phyloP scores from a whole-genome alignment of 2,329 filamentous ascomycete species.

The Pleomassaria siparia region DNA sequence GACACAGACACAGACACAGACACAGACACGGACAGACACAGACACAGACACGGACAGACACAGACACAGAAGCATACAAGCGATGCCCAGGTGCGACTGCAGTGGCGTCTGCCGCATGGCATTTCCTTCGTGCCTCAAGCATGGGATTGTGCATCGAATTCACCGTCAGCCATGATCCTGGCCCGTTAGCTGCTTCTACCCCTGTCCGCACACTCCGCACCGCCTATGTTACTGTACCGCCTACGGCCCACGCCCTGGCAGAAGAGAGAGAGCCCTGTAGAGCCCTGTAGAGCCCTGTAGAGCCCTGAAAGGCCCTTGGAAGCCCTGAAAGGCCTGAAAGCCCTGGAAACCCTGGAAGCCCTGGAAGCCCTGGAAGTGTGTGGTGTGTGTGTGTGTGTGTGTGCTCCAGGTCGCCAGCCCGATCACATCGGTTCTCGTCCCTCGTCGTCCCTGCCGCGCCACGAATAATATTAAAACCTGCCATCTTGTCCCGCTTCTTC shows the following conservation, averaged over 20 bases:
- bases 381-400: too few species aligned
- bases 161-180: constrained; percentile 9
- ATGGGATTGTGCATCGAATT: constrained; percentile 13
- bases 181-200: constrained; percentile 1
- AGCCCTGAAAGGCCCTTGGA: too few species aligned
- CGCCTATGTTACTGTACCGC: too few species aligned
- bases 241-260: constrained; percentile 10
- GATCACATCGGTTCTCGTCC: constrained; percentile 8
- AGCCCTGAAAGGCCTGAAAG: too few species aligned
- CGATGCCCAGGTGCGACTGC: background rate
- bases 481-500: constrained; percentile 14
- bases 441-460: constrained; percentile 14
- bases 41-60: too few species aligned
- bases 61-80: too few species aligned
- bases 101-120: constrained; percentile 7
- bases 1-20: background rate
- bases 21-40: background rate
- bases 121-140: constrained; percentile 8
- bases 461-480: constrained; percentile 16
- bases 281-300: too few species aligned
- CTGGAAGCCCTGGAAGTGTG: too few species aligned
- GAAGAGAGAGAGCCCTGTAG: too few species aligned
- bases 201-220: constrained; percentile 5
- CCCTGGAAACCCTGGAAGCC: too few species aligned
- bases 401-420: constrained; percentile 1